These are phyloP conservation scores for Podila clonocystis DNA, from an alignment of 192 early-diverging fungal genomes.

Conservation along the genomic window DNA sequence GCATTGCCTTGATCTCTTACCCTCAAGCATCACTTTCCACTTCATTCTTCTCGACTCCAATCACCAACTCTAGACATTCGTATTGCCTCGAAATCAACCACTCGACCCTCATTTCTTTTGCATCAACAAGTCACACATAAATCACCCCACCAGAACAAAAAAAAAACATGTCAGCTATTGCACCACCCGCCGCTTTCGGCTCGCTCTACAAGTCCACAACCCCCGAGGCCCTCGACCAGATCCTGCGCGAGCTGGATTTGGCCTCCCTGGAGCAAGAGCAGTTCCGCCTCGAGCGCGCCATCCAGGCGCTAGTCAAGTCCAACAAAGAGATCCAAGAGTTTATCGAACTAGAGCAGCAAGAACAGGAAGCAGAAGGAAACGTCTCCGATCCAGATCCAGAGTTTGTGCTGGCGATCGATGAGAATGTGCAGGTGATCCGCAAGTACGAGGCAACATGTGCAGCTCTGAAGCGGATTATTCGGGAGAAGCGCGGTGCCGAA, in stretches of 20 bases:
- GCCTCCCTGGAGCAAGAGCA: slow-evolving; percentile 36
- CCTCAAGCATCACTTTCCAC: too few relatives aligned
- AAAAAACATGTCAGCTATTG: slow-evolving; percentile 10
- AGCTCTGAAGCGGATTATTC: slow-evolving; percentile 17
- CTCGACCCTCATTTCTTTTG: background rate
- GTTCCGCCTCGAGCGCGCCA: slow-evolving; percentile 26
- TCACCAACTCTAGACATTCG: too few relatives aligned
- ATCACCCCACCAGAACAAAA: background rate
- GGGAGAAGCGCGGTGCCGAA: slow-evolving; percentile 7
- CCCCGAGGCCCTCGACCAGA: slow-evolving; percentile 15
- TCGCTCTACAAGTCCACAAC: slow-evolving; percentile 18
- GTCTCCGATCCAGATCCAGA: slow-evolving; percentile 33
- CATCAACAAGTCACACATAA: background rate
- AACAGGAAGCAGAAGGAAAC: background rate
- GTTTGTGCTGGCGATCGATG: slow-evolving; percentile 45
- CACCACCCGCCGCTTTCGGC: slow-evolving; percentile 37
- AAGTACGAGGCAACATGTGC: slow-evolving; percentile 34
- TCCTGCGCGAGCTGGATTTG: slow-evolving; percentile 36
- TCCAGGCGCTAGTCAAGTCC: slow-evolving; percentile 31
- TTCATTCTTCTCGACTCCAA: too few relatives aligned
- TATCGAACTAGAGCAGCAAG: slow-evolving; percentile 35
- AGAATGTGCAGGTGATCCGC: slow-evolving; percentile 34
- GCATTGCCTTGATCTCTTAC: too few relatives aligned
- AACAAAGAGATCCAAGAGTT: slow-evolving; percentile 41
- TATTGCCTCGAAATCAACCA: background rate